Conservation (phyloP, 768 basidiomycete genomes). For the Glaciozyma antarctica region DNA sequence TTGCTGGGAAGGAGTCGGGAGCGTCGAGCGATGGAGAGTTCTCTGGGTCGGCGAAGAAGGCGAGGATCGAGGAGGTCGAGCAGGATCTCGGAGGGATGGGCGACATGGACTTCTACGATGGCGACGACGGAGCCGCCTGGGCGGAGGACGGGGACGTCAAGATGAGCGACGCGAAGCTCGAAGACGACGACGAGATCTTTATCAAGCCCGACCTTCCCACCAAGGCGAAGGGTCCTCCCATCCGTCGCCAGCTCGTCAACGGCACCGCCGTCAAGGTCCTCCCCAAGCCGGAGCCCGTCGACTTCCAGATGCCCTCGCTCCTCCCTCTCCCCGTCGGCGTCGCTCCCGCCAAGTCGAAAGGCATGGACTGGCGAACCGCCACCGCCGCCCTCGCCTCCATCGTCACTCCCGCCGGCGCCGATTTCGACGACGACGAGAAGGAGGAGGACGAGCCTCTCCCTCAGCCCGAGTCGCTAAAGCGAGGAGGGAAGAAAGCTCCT, state of each 20-base stretch:
- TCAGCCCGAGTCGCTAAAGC: constrained; percentile 42
- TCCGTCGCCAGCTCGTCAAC: constrained; percentile 34
- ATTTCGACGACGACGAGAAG: constrained; percentile 40
- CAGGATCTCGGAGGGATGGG: constrained; percentile 10
- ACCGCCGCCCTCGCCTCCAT: constrained; percentile 19
- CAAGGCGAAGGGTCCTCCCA: constrained; percentile 28
- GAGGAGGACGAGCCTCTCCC: constrained; percentile 58
- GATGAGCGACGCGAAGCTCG: constrained; percentile 23
- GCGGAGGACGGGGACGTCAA: constrained; percentile 32
- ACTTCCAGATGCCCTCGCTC: neutral
- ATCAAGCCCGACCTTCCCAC: constrained; percentile 24
- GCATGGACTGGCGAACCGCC: constrained; percentile 34
- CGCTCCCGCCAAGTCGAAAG: constrained; percentile 29
- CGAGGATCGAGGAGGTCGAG: constrained; percentile 13
- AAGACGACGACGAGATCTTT: constrained; percentile 29
- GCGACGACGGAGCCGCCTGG: constrained; percentile 33
- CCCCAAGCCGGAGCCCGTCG: constrained; percentile 17
- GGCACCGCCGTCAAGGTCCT: constrained; percentile 20
- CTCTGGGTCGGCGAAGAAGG: constrained; percentile 35
- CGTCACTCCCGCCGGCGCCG: neutral
- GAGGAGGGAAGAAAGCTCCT: constrained; percentile 18
- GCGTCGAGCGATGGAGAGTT: constrained; percentile 53
- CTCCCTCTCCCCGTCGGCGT: neutral
- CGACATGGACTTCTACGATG: constrained; percentile 14
- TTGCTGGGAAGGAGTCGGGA: constrained; percentile 35